Evolutionary conservation across 2,329 filamentous ascomycete genomes (phyloP), one percentile per base, ranked within the genome.

Genomic region (Tolypocladium paradoxum): DNA sequence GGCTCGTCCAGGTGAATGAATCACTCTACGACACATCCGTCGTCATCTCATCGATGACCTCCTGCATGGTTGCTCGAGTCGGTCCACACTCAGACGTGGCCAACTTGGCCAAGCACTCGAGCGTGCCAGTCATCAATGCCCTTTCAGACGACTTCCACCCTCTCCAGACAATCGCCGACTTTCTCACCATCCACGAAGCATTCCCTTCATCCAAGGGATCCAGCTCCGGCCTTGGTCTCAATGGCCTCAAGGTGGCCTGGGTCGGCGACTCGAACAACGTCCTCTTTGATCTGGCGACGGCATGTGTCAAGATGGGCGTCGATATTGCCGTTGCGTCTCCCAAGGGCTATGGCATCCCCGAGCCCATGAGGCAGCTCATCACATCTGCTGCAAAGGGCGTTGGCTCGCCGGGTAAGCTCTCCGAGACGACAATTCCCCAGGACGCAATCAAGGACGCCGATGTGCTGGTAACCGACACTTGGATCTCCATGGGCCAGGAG

Each of bases 401-500:
- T 6, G 62, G 73, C 18, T 76, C 73, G 0, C 76, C 84, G 2
- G 88, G 88, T 18, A 83, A 78, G 60, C 76, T 96, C 35, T 73
- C 72, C 6, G 87, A 95, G 70, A 95, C 89, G 0, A 86, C 78
- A 24, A 74, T 87, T 1, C 93, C 92, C 0, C 88, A 93, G 66
- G 88, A 95, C 64, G 93, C 80, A 6, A 83, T 96, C 65, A 88
- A 88, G 73, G 75, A 85, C 58, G 92, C 93, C 3, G 87, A 99
- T 67, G 80, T 97, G 51, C 76, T 99, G 54, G 90, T 97, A 24
- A 99, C 93, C 1, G 93, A 99, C 65, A 99, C 93, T 1, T 99
- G 93, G 93, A 82, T 99, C 34, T 95, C 90, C 1, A 99, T 99
- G 93, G 93, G 93, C 48, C 92, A 97, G 71, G 93, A 99, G 70